Base-by-base conservation (phyloP, 176 grass and related monocot species). In the Ampelocalamus luodianensis region DNA sequence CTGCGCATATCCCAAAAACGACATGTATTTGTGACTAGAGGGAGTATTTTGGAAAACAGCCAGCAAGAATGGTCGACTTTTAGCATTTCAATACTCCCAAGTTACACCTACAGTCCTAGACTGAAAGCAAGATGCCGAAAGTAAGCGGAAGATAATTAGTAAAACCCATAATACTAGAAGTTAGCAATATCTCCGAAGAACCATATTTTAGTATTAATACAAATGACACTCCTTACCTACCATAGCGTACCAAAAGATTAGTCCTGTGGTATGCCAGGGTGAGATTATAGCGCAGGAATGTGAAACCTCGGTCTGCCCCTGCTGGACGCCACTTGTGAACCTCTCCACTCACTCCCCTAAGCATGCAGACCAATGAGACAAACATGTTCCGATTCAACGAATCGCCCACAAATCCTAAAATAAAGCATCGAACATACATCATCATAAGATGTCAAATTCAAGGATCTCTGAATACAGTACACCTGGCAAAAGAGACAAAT, bases 361-460 rank as follows among this genome's bases (percentile, higher is more conserved):
- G 93, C 91, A 98, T 98, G 80, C 93, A 98, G 39, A 98, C 74
- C 69, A 98, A 87, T 8, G 93, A 95, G 5, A 66, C 83, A 82
- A 92, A 98, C 96, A 98, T 98, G 68, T 98, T 98, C 39, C 96
- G 87, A 37, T 96, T 98, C 85, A 98, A 86, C 0, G 96, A 98
- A 92, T 98, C 96, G 0, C 96, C 96, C 27, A 95, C 93, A 83
- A 98, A 95, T 74, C 96, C 96, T 98, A 76, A 66, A 79, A 65
- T 0, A 86, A 79, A 61, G 40, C 50, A 70, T 54, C 6, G 38
- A 49, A 73, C 4, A 55, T 60, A 34, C 24, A n/a, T 76, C 51
- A 70, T 3, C 9, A 34, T 44, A 58, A 14, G 34, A 44, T 18
- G n/a, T 11, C 5, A 79, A 39, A 62, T 46, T 27, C 23, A 79